Conservation (phyloP, 2,329 filamentous ascomycete genomes). For the Phialophora chinensis region DNA sequence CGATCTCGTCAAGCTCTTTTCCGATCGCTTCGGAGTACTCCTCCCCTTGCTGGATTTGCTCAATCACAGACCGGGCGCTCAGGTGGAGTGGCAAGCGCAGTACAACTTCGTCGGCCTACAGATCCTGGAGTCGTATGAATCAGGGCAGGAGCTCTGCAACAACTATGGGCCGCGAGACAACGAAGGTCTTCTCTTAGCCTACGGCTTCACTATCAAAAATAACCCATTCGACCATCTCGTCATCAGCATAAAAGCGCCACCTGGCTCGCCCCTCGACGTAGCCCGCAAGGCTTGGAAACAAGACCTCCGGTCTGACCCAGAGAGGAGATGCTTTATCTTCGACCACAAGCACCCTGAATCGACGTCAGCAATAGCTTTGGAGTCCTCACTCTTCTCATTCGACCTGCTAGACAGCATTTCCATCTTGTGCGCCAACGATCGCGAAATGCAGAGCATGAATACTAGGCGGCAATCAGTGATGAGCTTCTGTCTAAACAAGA, state of each 20-base stretch:
- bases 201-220: conserved; percentile 52
- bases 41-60: conserved; percentile 74
- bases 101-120: conserved; percentile 48
- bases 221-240: conserved; percentile 54
- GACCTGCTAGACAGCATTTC: conserved; percentile 52
- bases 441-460: conserved; percentile 46
- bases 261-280: conserved; percentile 47
- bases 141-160: conserved; percentile 66
- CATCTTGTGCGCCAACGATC: conserved; percentile 50
- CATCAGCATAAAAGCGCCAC: conserved; percentile 48
- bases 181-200: conserved; percentile 63
- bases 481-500: conserved; percentile 30
- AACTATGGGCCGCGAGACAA: conserved; percentile 81
- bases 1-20: conserved; percentile 47
- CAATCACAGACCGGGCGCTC: conserved; percentile 70
- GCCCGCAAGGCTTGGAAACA: conserved; percentile 42
- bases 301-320: conserved; percentile 44
- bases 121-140: conserved; percentile 54
- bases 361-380: conserved; percentile 44
- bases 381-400: conserved; percentile 51
- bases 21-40: conserved; percentile 70
- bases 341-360: conserved; percentile 53
- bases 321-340: conserved; percentile 52
- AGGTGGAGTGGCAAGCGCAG: conserved; percentile 63
- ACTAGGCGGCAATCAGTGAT: conserved; percentile 34